These are phyloP conservation scores for Ascosphaera apis DNA, from an alignment of 2,329 filamentous ascomycete species.

Conservation along the genomic window DNA sequence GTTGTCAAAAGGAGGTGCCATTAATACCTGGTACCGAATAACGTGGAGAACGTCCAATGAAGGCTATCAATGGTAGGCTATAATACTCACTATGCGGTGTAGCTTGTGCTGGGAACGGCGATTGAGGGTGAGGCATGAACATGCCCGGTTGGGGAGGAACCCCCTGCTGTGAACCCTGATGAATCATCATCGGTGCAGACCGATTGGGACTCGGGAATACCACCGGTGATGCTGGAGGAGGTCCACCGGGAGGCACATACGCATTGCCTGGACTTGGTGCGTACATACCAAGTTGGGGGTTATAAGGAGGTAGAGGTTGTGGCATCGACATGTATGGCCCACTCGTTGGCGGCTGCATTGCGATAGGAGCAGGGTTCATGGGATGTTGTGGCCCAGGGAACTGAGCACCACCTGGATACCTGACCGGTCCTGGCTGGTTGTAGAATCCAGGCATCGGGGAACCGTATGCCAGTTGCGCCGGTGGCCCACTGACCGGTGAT, in stretches of 20 bases:
- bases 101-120: slow-evolving; percentile 49
- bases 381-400: slow-evolving; percentile 48
- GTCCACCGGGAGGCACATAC: slow-evolving; percentile 29
- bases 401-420: slow-evolving; percentile 47
- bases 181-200: slow-evolving; percentile 78
- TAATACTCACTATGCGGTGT: slow-evolving; percentile 50
- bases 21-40: slow-evolving; percentile 15
- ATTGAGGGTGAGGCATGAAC: slow-evolving; percentile 53
- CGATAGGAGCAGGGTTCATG: slow-evolving; percentile 60
- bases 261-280: slow-evolving; percentile 51
- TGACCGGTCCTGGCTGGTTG: slow-evolving; percentile 46
- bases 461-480: slow-evolving; percentile 45
- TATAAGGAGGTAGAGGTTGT: slow-evolving; percentile 43
- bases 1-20: slow-evolving; percentile 29
- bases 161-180: slow-evolving; percentile 81
- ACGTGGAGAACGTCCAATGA: slow-evolving; percentile 7
- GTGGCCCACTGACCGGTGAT: slow-evolving; percentile 42
- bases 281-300: slow-evolving; percentile 63
- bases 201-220: slow-evolving; percentile 79
- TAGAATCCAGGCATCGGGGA: slow-evolving; percentile 51
- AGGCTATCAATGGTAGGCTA: slow-evolving; percentile 34
- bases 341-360: slow-evolving; percentile 51
- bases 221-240: slow-evolving; percentile 32
- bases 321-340: slow-evolving; percentile 48
- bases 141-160: slow-evolving; percentile 45